Evolutionary conservation across 202 grass and related monocot genomes (phyloP).

Genomic region (Hordeum pubiflorum): DNA sequence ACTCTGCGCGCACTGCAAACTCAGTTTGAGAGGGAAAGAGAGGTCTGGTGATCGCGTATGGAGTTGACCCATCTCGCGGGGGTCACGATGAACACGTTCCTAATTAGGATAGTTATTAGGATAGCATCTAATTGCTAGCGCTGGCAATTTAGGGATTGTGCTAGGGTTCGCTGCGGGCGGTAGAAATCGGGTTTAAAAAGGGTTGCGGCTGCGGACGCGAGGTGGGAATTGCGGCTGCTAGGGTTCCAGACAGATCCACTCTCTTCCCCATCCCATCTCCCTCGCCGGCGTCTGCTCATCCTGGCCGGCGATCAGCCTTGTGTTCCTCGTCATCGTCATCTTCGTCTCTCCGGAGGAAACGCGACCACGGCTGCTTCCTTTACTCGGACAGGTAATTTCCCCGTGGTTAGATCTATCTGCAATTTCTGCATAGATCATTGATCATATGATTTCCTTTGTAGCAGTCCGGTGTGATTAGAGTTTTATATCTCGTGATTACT

Average conservation of each 20-base stretch:
- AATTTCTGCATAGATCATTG: too few species aligned
- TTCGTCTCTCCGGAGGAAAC: neutral
- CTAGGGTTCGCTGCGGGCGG: neutral
- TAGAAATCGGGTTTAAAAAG: neutral
- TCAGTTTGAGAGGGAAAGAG: neutral
- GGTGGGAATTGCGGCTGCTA: neutral
- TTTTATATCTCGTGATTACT: too few species aligned
- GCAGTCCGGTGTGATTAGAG: neutral
- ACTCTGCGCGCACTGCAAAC: neutral
- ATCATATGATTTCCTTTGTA: too few species aligned
- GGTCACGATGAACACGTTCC: neutral
- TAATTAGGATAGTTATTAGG: neutral
- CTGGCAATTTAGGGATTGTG: too few species aligned
- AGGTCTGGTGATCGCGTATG: neutral
- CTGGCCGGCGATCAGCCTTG: neutral
- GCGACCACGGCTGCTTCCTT: neutral
- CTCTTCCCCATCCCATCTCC: neutral
- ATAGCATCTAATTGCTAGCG: neutral
- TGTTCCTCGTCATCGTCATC: neutral
- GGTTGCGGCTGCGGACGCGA: neutral
- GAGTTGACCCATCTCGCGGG: neutral
- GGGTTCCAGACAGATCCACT: neutral
- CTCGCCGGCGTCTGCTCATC: neutral
- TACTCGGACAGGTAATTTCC: neutral
- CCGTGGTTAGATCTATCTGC: neutral